Percentiles rank a stretch among this genome's conserved stretches.
Conservation (phyloP, 1,284 basidiomycete genomes). For the Austroboletus niveus region DNA sequence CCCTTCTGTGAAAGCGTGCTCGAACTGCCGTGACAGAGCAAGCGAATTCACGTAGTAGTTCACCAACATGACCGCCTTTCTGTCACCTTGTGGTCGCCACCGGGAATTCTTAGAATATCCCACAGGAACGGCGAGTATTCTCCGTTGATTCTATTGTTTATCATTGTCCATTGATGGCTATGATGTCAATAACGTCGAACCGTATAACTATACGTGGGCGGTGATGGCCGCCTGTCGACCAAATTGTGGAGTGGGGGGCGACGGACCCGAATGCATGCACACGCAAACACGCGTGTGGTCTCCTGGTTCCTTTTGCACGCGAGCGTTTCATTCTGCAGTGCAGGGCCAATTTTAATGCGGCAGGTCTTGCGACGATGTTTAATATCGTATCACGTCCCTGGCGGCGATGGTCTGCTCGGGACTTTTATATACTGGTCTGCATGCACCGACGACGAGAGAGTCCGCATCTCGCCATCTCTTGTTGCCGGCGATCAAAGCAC, state of each 20-base stretch:
- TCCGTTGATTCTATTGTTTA: neutral
- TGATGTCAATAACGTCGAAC: constrained; percentile 11
- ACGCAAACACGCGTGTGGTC: neutral
- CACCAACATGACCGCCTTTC: neutral
- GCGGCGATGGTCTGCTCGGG: neutral
- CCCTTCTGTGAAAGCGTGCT: constrained; percentile 1
- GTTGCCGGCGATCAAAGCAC: neutral
- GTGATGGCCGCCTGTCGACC: constrained; percentile 11
- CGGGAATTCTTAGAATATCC: neutral
- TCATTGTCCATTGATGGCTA: constrained; percentile 8
- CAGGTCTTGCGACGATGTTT: constrained; percentile 1
- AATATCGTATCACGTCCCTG: neutral
- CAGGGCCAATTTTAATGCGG: constrained; percentile 7
- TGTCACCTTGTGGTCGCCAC: constrained; percentile 2
- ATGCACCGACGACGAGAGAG: too few species aligned
- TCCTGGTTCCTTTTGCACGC: constrained; percentile 2
- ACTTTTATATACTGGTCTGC: neutral
- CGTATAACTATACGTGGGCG: constrained; percentile 3
- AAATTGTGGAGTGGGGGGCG: neutral
- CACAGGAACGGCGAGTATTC: neutral
- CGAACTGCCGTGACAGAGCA: neutral
- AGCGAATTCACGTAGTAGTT: neutral
- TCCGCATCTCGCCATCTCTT: neutral
- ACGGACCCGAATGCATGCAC: constrained; percentile 11
- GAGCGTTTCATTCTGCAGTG: constrained; percentile 21